Evolutionary conservation across 2,329 filamentous ascomycete species (phyloP), one percentile per base, ranked within the genome.

Genomic region (Botrytis fabae): DNA sequence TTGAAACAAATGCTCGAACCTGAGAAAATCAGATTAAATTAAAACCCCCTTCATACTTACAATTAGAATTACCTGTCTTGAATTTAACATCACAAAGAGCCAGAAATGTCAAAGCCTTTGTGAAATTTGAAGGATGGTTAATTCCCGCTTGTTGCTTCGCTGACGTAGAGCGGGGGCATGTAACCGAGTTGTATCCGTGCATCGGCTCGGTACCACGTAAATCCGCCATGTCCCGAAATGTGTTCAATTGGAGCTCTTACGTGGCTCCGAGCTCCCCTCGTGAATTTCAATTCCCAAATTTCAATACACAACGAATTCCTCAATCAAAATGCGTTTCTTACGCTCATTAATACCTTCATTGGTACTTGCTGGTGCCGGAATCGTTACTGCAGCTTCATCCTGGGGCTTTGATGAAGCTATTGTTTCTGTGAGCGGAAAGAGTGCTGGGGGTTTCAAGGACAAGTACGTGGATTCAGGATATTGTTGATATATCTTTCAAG

Each of bases 401-500:
- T 95, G 93, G 93, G 86, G 86, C 72, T 95, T 95, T 78, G 87
- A 92, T 76, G 92, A 94, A 83, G 93, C 87, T 76, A 89, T 87
- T 75, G 85, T 95, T 76, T 86, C 89, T 14, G 85, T 95, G 73
- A 84, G 85, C 76, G 84, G 86, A 83, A 91, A 91, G 84, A 86
- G 85, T 75, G 87, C 85, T 74, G 86, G 85, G 75, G 76, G 76
- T 22, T 79, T 86, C 77, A 91, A 92, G 82, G 88, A 92, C 84
- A 92, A 90, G 90, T 92, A 85, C 80, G 87, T 80, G 20, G 12
- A 12, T 66, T 35, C 28, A 12, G 14, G 20, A 16, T 28, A 6
- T 38, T 44, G 22, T 38, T 42, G 35, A 28, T 65, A 61, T 69
- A 65, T 73, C 73, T 42, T 69, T 73, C 16, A 46, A 48, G 22